Evolutionary conservation across 1,284 basidiomycete genomes (phyloP).

Genomic region (Volvariella surrecta): DNA sequence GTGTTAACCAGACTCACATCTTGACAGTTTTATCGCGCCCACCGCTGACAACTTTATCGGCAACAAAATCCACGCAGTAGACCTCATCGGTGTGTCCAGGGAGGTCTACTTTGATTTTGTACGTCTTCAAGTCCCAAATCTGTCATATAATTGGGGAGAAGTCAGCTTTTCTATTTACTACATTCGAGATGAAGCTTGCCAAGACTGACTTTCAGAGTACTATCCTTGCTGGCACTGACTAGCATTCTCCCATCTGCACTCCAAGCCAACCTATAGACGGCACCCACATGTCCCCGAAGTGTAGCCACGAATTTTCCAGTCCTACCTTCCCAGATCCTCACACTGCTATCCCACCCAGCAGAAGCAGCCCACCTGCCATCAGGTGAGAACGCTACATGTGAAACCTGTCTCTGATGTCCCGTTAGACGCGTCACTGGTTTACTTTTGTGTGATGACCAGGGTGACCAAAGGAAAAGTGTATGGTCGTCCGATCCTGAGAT

Average conservation of each 20-base stretch:
- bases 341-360: slow-evolving; percentile 87
- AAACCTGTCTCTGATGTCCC: slow-evolving; percentile 93
- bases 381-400: slow-evolving; percentile 93
- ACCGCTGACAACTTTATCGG: slow-evolving; percentile 95
- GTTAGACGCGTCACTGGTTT: slow-evolving; percentile 87
- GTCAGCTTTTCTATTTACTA: too few relatives aligned
- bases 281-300: slow-evolving; percentile 87
- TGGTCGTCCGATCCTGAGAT: slow-evolving; percentile 95
- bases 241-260: slow-evolving; percentile 89
- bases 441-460: slow-evolving; percentile 40
- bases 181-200: neutral
- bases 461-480: slow-evolving; percentile 90
- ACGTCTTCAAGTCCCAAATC: slow-evolving; percentile 94
- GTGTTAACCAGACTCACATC: slow-evolving; percentile 43
- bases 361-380: slow-evolving; percentile 90
- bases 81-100: slow-evolving; percentile 98
- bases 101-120: slow-evolving; percentile 89
- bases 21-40: slow-evolving; percentile 71
- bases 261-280: slow-evolving; percentile 94
- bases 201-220: slow-evolving; percentile 78
- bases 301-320: slow-evolving; percentile 93
- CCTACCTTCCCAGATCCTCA: slow-evolving; percentile 90
- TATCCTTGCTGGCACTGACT: slow-evolving; percentile 93
- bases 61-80: slow-evolving; percentile 97
- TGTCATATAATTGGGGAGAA: slow-evolving; percentile 19